Conservation (phyloP, 768 basidiomycete species). For the Melanogaster broomeanus region DNA sequence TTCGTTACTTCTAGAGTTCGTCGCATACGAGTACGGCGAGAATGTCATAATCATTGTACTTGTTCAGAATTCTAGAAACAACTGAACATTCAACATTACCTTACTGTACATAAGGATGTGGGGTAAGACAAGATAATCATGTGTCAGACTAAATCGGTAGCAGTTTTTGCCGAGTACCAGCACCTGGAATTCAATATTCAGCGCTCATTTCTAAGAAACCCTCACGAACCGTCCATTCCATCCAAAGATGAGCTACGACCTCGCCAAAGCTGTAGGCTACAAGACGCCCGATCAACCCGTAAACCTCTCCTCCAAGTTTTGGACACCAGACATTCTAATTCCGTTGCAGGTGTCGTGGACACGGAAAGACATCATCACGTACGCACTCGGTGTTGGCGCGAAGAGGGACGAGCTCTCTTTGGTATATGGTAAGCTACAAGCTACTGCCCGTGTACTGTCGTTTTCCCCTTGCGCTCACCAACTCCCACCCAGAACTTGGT, state of each 20-base stretch:
- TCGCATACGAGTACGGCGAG: too few species aligned
- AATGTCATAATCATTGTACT: too few species aligned
- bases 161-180: not conserved
- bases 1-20: not conserved
- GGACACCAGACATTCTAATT: not conserved
- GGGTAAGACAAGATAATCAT: constrained; percentile 2
- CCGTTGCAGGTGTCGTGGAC: constrained; percentile 83
- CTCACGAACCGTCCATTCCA: not conserved
- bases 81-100: too few species aligned
- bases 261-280: constrained; percentile 67
- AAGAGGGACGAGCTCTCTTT: constrained; percentile 70
- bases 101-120: too few species aligned
- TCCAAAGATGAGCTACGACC: constrained; percentile 51
- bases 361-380: constrained; percentile 77
- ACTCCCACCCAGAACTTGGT: constrained; percentile 54
- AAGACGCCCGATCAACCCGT: constrained; percentile 56
- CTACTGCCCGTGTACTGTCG: not conserved
- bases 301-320: not conserved
- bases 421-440: constrained; percentile 62
- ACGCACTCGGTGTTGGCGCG: constrained; percentile 81
- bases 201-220: too few species aligned
- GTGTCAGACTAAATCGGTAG: not conserved
- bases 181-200: too few species aligned
- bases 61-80: too few species aligned
- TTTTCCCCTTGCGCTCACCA: not conserved